Base-by-base conservation (phyloP, 345 rosid species). In the Eucalyptus pumila region DNA sequence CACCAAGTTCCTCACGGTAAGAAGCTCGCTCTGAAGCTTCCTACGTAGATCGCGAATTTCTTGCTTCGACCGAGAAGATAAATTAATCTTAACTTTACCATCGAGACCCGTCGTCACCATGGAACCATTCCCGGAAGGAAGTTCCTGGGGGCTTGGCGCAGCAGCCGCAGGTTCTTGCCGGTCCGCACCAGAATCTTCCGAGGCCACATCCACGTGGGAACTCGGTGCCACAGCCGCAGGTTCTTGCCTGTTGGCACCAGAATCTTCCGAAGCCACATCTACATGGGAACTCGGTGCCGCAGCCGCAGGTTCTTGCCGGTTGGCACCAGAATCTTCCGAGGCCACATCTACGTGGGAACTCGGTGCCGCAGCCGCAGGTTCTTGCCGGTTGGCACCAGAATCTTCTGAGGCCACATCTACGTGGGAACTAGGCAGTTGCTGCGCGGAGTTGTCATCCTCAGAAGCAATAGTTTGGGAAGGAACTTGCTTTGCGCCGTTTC, bases 21-120 rank as follows among this genome's bases (percentile, higher is more conserved):
- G 93, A 86, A 98, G 99, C 91, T 96, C 97, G 87, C 92, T 93
- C 92, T 94, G 96, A 92, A 97, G 94, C 94, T 93, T 97, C 94
- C 90, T 95, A 91, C 96, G 93, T 86, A 96, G 91, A 89, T 93
- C 96, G 14, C 91, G 94, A 89, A 92, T 91, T 93, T 96, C 95
- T 87, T 93, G 94, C 94, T 92, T 98, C 1, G 97, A 90, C 88
- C 87, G 89, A 5, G 96, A 94, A 4, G 93, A 80, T 91, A 97
- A 90, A 93, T 92, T 95, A 76, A 95, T 93, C 91, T 93, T 95
- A 58, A 94, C 88, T 62, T 92, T 93, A 60, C 92, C 89, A 51
- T 94, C 97, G 49, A 67, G 60, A 50, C 91, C 93, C 30, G 88
- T 89, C 90, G 93, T 95, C 89, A 90, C 92, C 89, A 91, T 91